These are phyloP conservation scores for Globisporangium mamillatum DNA, from an alignment of 352 stramenopile genomes.

Conservation along the genomic window DNA sequence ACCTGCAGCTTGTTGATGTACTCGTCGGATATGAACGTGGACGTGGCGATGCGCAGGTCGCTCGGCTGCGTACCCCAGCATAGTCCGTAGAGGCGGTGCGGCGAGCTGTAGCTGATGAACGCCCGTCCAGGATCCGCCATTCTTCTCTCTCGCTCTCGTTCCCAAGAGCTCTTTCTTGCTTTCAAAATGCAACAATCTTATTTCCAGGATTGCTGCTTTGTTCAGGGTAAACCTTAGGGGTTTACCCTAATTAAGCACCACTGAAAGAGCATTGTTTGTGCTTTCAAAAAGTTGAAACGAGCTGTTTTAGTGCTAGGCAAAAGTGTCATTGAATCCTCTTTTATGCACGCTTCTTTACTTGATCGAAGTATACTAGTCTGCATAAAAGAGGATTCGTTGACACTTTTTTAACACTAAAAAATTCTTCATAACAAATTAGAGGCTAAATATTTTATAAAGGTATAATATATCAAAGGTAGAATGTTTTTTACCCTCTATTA, in stretches of 20 bases:
- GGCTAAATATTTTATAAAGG: too few relatives aligned
- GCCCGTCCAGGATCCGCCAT: slow-evolving; percentile 24
- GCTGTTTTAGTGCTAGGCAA: too few relatives aligned
- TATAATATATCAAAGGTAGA: too few relatives aligned
- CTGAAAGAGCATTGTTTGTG: too few relatives aligned
- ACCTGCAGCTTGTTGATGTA: slow-evolving; percentile 90
- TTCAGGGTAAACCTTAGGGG: background rate
- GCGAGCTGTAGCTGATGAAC: slow-evolving; percentile 71
- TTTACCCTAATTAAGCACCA: background rate
- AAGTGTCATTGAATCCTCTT: too few relatives aligned
- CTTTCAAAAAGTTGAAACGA: too few relatives aligned
- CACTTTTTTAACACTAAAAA: too few relatives aligned
- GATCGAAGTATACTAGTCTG: too few relatives aligned
- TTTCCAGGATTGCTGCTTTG: background rate
- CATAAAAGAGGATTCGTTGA: too few relatives aligned
- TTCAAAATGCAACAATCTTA: background rate
- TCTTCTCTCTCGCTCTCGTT: background rate
- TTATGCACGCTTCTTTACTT: too few relatives aligned
- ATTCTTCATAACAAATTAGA: too few relatives aligned
- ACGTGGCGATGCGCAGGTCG: slow-evolving; percentile 62
- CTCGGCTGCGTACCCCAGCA: slow-evolving; percentile 67
- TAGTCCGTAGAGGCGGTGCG: slow-evolving; percentile 70
- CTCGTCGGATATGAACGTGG: slow-evolving; percentile 79
- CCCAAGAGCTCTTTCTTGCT: background rate
- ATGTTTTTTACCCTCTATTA: too few relatives aligned